phyloP scores from a whole-genome alignment of 73 alveolate species.

The Tetrahymena malaccensis region DNA sequence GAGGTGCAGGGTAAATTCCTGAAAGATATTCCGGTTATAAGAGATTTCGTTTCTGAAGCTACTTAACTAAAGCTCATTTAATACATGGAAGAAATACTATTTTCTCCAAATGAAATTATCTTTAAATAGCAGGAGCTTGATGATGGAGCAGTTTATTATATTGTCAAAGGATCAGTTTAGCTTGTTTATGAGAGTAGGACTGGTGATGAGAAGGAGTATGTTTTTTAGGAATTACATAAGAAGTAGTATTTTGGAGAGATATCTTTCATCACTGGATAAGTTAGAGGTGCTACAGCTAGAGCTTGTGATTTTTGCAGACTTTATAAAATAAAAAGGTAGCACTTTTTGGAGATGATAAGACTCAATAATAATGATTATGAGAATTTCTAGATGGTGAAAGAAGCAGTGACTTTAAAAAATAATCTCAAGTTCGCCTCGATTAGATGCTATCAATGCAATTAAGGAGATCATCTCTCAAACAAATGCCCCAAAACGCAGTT shows the following conservation, averaged over 20 bases:
- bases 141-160: conserved; percentile 59
- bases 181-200: conserved; percentile 37
- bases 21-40: conserved; percentile 37
- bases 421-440: conserved; percentile 28
- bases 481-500: conserved; percentile 1
- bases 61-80: conserved; percentile 43
- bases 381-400: conserved; percentile 39
- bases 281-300: conserved; percentile 65
- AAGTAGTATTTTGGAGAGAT: conserved; percentile 72
- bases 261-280: conserved; percentile 73
- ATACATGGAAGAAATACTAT: conserved; percentile 47
- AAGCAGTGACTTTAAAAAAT: conserved; percentile 41
- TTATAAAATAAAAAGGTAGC: conserved; percentile 45
- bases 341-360: conserved; percentile 1
- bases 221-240: conserved; percentile 41
- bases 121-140: conserved; percentile 53
- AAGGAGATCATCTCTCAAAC: conserved; percentile 49
- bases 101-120: conserved; percentile 66
- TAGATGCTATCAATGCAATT: conserved; percentile 66
- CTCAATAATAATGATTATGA: conserved; percentile 8
- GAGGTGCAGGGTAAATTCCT: conserved; percentile 59
- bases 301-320: conserved; percentile 66
- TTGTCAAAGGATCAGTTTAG: conserved; percentile 63
- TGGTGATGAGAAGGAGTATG: conserved; percentile 29
- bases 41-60: conserved; percentile 35